Evolutionary conservation across 352 stramenopile genomes (phyloP).

Genomic region (Phytophthora chlamydospora): DNA sequence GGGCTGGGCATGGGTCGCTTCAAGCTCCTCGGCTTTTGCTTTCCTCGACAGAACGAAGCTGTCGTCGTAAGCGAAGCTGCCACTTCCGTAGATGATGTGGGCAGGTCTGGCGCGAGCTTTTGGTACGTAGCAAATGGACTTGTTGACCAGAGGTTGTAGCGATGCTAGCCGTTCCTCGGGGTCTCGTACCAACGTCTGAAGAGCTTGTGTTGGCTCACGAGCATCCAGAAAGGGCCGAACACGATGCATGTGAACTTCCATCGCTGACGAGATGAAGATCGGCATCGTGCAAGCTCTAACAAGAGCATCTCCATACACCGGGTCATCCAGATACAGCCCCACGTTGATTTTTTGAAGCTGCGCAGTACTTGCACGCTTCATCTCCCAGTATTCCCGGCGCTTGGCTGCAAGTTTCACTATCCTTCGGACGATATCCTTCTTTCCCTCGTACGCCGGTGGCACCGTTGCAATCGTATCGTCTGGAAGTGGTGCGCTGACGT

Average conservation of each 20-base stretch:
- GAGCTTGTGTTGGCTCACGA: constrained; percentile 40
- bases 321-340: constrained; percentile 45
- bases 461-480: constrained; percentile 29
- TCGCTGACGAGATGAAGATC: constrained; percentile 74
- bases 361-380: constrained; percentile 40
- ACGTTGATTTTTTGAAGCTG: constrained; percentile 34
- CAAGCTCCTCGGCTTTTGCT: constrained; percentile 25
- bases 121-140: constrained; percentile 79
- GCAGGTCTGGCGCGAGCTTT: constrained; percentile 57
- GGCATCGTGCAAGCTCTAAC: constrained; percentile 58
- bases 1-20: constrained; percentile 25
- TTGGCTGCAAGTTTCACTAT: constrained; percentile 38
- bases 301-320: constrained; percentile 55
- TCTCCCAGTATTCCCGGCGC: constrained; percentile 43
- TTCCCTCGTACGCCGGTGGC: constrained; percentile 25
- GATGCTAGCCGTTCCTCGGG: constrained; percentile 51
- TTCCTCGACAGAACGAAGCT: constrained; percentile 54
- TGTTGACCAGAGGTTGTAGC: constrained; percentile 54
- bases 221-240: constrained; percentile 26
- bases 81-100: constrained; percentile 45
- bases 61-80: constrained; percentile 43
- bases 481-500: constrained; percentile 42
- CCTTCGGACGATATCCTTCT: constrained; percentile 47
- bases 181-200: constrained; percentile 56
- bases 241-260: constrained; percentile 67